Evolutionary conservation across 805 yeast genomes (phyloP), one percentile per base, ranked within the genome.

Genomic region (Candida piceae): DNA sequence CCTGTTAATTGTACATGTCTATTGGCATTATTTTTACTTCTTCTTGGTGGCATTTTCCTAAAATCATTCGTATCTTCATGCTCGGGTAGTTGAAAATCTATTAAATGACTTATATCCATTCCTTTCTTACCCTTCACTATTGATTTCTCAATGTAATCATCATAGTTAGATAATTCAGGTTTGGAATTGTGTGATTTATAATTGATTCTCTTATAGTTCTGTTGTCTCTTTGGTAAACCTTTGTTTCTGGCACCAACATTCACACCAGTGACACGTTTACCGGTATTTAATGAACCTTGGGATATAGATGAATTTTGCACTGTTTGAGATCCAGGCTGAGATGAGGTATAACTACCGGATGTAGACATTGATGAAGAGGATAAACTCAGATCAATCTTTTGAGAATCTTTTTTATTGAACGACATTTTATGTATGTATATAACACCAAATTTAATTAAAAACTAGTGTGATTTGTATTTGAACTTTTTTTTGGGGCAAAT

Each of bases 101-200:
- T 55, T 38, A 84, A 62, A 58, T 84, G 89, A 47, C 80, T 78
- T 37, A 83, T 76, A 40, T 60, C 53, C 10, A 53, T 39, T 1
- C 62, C 60, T 31, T 48, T 54, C 25, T 55, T 57, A 10, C 59
- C 51, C 5, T 46, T 45, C 12, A 48, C 31, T 5, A 57, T 36
- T 1, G 55, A 46, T 7, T 40, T 32, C 10, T 51, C 57, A 6
- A 53, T 24, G 18, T 39, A 37, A 29, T 48, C 41, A 27, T 46
- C 50, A 17, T 46, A 45, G 15, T 32, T 28, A 4, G 44, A 37
- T 9, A 44, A 20, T 17, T 24, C 42, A 1, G 51, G 49, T 34
- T 41, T 46, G 36, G 34, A 16, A 74, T 72, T 22, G 72, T 62
- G 44, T 63, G 70, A 18, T 69, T 70, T 48, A 66, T 12, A 13